Evolutionary conservation across 495 filamentous ascomycete genomes (phyloP).

Genomic region (Pseudoneurospora amorphoporcata): DNA sequence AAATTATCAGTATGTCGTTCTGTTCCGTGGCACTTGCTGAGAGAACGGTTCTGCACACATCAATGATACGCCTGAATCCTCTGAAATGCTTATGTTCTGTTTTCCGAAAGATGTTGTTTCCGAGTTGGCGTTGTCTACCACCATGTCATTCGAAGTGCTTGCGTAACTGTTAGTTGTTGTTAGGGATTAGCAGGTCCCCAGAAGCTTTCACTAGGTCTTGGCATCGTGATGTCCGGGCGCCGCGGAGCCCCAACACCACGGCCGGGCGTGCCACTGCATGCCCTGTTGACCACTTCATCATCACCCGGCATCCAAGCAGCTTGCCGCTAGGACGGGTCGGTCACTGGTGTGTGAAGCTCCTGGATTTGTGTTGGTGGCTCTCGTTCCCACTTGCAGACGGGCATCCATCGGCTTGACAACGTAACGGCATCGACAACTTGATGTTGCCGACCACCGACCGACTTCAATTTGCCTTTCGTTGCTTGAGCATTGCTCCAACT

Average conservation of each 20-base stretch:
- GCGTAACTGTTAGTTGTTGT: neutral
- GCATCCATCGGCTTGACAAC: neutral
- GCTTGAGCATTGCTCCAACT: neutral
- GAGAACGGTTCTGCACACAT: too few species aligned
- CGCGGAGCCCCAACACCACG: neutral
- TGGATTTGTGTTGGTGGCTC: neutral
- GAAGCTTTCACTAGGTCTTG: neutral
- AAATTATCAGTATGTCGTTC: too few species aligned
- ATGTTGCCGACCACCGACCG: neutral
- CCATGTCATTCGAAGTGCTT: neutral
- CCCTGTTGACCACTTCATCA: neutral
- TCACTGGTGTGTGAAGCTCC: neutral
- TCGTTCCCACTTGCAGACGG: neutral
- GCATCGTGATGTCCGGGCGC: neutral
- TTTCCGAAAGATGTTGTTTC: too few species aligned
- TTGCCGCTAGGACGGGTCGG: neutral
- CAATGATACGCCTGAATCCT: too few species aligned
- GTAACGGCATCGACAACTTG: neutral
- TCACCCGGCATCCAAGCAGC: neutral
- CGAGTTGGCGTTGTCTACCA: too few species aligned
- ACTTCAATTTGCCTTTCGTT: neutral
- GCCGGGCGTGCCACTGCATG: neutral
- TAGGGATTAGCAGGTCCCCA: neutral
- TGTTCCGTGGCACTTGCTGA: too few species aligned
- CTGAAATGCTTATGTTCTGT: too few species aligned